Evolutionary conservation across 164 flowering plant genomes (phyloP), one percentile per base, ranked within the genome.

Genomic region (Macadamia integrifolia): DNA sequence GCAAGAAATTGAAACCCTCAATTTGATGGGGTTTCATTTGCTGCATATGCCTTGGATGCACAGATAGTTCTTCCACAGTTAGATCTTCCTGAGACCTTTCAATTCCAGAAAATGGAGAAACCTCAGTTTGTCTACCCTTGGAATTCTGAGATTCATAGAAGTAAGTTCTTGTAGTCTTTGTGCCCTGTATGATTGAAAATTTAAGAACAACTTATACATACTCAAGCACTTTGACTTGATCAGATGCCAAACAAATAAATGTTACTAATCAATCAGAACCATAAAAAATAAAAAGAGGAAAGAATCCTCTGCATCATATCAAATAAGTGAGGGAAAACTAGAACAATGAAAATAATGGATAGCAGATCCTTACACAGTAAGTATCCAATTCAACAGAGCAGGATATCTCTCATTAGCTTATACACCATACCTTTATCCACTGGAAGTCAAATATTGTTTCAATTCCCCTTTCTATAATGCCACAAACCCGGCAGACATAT

Each of bases 21-120:
- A 86, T 69, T 75, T 94, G 97, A 77, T 92, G 97, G n/a, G 91
- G 87, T 70, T 85, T 94, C 98, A 92, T 94, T 67, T 84, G 83
- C 74, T 88, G 85, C 77, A 29, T 73, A 68, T 94, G 98, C 75
- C 93, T 83, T 17, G 98, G 99, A 71, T 94, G 98, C 62, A 93
- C 83, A 64, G 74, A 68, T 12, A 92, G 75, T 67, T 82, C 92
- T 62, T 79, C 72, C 23, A 65, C 73, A 15, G 52, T 55, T 15
- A 81, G 64, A 62, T 81, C 84, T 44, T 77, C 74, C 53, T 68
- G 81, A 60, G 82, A 64, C 29, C 77, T 62, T 32, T 77, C 78
- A 67, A 81, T 28, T 23, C 78, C 84, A 67, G 62, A 72, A 43
- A 74, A 66, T 0, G 57, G 55, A 48, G 64, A 6, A 2, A 43